phyloP scores from a whole-genome alignment of 306 rosid species.

The Castanopsis chinensis region DNA sequence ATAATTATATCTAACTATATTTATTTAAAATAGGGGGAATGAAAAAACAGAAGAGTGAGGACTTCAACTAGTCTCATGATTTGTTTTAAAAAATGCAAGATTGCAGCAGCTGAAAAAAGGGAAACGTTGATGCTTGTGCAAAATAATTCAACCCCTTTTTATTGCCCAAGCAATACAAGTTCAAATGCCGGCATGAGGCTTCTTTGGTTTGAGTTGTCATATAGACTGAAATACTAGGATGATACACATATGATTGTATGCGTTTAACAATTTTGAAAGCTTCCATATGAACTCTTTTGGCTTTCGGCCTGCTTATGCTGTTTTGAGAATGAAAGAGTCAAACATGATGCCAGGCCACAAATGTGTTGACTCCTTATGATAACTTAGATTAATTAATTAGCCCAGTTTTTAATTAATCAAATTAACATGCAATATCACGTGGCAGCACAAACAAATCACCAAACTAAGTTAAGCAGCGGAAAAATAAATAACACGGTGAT shows the following conservation, averaged over 20 bases:
- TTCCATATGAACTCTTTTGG: slow-evolving; percentile 20
- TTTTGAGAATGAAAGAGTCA: background rate
- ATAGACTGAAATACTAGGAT: slow-evolving; percentile 18
- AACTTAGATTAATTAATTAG: too few species aligned
- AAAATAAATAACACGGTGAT: too few species aligned
- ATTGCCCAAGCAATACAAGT: slow-evolving; percentile 15
- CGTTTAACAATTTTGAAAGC: background rate
- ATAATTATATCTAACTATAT: slow-evolving; percentile 14
- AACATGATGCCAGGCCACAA: too few species aligned
- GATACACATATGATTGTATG: background rate
- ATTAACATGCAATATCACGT: too few species aligned
- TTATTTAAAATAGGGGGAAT: too few species aligned
- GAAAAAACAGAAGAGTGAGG: slow-evolving; percentile 36
- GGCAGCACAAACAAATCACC: too few species aligned
- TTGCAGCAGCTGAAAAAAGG: slow-evolving; percentile 1
- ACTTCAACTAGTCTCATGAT: slow-evolving; percentile 32
- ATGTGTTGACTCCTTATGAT: too few species aligned
- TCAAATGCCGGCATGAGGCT: slow-evolving; percentile 38
- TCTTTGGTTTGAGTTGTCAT: slow-evolving; percentile 27
- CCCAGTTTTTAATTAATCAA: too few species aligned
- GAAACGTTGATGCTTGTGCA: slow-evolving; percentile 19
- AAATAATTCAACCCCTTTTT: slow-evolving; percentile 24
- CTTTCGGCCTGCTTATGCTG: slow-evolving; percentile 14
- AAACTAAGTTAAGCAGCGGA: too few species aligned
- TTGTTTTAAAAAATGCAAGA: background rate